Percentiles rank a stretch among this genome's conserved stretches.
phyloP scores from a whole-genome alignment of 345 rosid genomes.

The Gossypium herbaceum region DNA sequence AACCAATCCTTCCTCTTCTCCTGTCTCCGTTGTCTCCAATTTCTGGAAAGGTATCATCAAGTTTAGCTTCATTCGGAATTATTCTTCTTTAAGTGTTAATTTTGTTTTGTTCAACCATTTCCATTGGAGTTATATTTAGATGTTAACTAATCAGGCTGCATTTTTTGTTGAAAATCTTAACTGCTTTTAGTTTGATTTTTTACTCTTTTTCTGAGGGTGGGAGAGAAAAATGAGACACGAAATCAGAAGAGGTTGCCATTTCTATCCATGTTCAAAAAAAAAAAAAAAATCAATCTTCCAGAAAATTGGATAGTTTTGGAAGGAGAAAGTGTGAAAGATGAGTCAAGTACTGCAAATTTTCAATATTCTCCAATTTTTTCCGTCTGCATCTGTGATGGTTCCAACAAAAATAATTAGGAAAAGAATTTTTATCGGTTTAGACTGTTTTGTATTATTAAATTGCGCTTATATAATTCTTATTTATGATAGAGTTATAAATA shows the following conservation, averaged over 20 bases:
- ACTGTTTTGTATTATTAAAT: background rate
- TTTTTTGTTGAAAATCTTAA: background rate
- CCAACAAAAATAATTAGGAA: background rate
- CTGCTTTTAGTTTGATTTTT: background rate
- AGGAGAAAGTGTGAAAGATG: background rate
- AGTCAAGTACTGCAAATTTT: background rate
- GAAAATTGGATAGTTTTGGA: background rate
- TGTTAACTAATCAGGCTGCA: background rate
- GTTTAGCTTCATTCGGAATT: background rate
- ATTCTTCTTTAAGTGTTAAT: background rate
- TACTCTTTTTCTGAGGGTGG: background rate
- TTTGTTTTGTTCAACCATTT: background rate
- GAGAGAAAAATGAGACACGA: background rate
- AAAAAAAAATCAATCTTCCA: background rate
- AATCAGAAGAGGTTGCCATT: background rate
- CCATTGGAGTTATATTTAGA: background rate
- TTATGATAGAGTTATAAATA: background rate
- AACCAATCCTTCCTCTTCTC: constrained; percentile 60
- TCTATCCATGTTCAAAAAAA: background rate
- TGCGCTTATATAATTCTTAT: background rate
- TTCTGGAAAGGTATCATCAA: constrained; percentile 80
- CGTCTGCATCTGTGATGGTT: background rate
- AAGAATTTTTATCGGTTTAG: constrained; percentile 1
- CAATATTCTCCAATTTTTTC: background rate
- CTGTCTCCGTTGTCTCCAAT: constrained; percentile 64